Evolutionary conservation across 805 yeast genomes (phyloP).

Genomic region (Metschnikowia vanudenii): DNA sequence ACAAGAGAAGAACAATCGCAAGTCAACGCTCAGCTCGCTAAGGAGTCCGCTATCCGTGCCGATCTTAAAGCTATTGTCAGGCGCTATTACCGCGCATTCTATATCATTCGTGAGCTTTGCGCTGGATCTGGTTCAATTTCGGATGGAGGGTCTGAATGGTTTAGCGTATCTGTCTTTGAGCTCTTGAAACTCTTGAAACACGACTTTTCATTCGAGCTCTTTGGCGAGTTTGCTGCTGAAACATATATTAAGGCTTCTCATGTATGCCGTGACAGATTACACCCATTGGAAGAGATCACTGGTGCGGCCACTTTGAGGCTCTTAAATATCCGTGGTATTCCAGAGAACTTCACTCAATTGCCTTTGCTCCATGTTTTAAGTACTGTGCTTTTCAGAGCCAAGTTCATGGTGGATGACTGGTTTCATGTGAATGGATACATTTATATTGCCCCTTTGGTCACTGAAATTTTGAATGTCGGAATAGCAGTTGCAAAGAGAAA

Average conservation of each 20-base stretch:
- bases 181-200: constrained; percentile 47
- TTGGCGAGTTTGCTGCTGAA: constrained; percentile 45
- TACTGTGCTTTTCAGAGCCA: constrained; percentile 71
- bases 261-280: constrained; percentile 50
- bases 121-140: constrained; percentile 24
- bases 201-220: constrained; percentile 29
- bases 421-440: constrained; percentile 67
- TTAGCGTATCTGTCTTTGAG: constrained; percentile 56
- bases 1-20: constrained; percentile 73
- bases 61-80: constrained; percentile 40
- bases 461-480: constrained; percentile 66
- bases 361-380: constrained; percentile 55
- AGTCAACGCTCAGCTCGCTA: constrained; percentile 59
- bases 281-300: constrained; percentile 47
- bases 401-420: constrained; percentile 69
- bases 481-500: constrained; percentile 53
- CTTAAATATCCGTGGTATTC: constrained; percentile 45
- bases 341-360: constrained; percentile 48
- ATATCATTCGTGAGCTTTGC: constrained; percentile 55
- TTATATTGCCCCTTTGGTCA: constrained; percentile 73
- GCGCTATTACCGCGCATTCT: constrained; percentile 48
- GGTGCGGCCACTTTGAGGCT: constrained; percentile 73
- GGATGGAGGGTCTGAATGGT: constrained; percentile 51
- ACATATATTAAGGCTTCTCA: constrained; percentile 56
- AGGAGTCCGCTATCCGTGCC: constrained; percentile 58